These are phyloP conservation scores for Theobroma grandiflorum DNA, from an alignment of 441 rosid species.

Conservation along the genomic window DNA sequence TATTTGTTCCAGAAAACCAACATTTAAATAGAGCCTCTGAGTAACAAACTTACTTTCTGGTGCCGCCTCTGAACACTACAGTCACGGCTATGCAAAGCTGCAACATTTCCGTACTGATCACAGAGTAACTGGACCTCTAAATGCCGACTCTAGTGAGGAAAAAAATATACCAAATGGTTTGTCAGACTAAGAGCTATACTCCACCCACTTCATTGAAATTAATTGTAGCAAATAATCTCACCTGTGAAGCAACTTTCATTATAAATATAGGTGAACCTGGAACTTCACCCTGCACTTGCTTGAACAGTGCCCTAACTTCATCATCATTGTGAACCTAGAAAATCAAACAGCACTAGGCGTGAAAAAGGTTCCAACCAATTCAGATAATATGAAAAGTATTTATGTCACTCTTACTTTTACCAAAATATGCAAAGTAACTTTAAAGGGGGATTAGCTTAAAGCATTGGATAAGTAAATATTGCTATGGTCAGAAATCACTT, in stretches of 20 bases:
- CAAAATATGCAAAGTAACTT: constrained; percentile 12
- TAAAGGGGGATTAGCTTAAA: neutral
- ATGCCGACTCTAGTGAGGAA: constrained; percentile 86
- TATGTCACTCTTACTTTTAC: constrained; percentile 19
- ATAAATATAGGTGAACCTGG: constrained; percentile 99
- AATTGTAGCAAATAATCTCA: constrained; percentile 43
- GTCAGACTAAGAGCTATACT: constrained; percentile 25
- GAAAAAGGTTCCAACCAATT: constrained; percentile 11
- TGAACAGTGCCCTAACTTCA: constrained; percentile 97
- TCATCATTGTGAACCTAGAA: constrained; percentile 96
- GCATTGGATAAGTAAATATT: constrained; percentile 21
- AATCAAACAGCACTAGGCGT: constrained; percentile 24
- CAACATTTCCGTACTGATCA: constrained; percentile 95
- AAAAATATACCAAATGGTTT: constrained; percentile 27
- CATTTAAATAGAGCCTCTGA: constrained; percentile 26
- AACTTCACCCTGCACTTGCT: constrained; percentile 99
- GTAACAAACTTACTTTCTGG: constrained; percentile 76
- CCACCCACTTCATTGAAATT: constrained; percentile 31
- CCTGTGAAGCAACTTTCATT: constrained; percentile 99
- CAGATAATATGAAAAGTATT: neutral
- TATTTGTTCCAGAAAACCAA: constrained; percentile 19
- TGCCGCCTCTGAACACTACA: constrained; percentile 99
- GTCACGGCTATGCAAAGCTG: constrained; percentile 99
- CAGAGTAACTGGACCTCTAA: constrained; percentile 98
- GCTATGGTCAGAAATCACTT: constrained; percentile 6